Percentiles rank a stretch among this genome's conserved stretches.
These are phyloP conservation scores for Fistulinella staudtii DNA, from an alignment of 1,284 basidiomycete species.

Conservation along the genomic window DNA sequence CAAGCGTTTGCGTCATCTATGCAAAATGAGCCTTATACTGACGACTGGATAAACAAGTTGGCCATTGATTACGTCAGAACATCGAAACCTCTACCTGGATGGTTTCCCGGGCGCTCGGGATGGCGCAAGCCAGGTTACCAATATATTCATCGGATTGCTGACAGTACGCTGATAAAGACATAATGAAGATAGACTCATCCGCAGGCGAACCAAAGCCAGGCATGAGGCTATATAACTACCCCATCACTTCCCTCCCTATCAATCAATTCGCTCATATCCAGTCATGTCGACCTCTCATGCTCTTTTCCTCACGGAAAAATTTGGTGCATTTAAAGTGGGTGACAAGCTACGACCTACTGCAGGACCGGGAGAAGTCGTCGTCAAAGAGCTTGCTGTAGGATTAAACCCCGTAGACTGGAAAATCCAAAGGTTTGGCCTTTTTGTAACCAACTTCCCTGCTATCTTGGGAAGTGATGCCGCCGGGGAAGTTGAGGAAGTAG, in stretches of 20 bases:
- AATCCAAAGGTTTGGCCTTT: slow-evolving; percentile 29
- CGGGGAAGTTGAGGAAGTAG: slow-evolving; percentile 45
- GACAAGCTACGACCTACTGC: slow-evolving; percentile 13
- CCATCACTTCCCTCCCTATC: not conserved
- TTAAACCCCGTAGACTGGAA: slow-evolving; percentile 37
- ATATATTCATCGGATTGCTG: slow-evolving; percentile 1
- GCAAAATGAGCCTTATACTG: too few species aligned
- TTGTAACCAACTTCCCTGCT: slow-evolving; percentile 31
- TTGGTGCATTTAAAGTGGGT: slow-evolving; percentile 16
- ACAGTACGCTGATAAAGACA: not conserved
- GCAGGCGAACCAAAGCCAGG: too few species aligned
- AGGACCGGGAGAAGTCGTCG: slow-evolving; percentile 23
- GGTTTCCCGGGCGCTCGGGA: not conserved
- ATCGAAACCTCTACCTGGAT: too few species aligned
- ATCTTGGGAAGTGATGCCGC: slow-evolving; percentile 46
- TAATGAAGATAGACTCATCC: too few species aligned
- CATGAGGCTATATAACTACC: too few species aligned
- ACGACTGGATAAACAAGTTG: too few species aligned
- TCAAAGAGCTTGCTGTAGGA: slow-evolving; percentile 22
- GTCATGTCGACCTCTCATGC: slow-evolving; percentile 17
- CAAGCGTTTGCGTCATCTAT: too few species aligned
- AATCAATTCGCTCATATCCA: not conserved
- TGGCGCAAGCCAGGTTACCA: not conserved
- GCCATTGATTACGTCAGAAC: too few species aligned
- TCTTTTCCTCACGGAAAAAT: slow-evolving; percentile 25